A percentile compares a stretch with the other conserved stretches of the same genome.
Evolutionary conservation across 257 asterid species (phyloP).

Genomic region (Salvia rosmarinus): DNA sequence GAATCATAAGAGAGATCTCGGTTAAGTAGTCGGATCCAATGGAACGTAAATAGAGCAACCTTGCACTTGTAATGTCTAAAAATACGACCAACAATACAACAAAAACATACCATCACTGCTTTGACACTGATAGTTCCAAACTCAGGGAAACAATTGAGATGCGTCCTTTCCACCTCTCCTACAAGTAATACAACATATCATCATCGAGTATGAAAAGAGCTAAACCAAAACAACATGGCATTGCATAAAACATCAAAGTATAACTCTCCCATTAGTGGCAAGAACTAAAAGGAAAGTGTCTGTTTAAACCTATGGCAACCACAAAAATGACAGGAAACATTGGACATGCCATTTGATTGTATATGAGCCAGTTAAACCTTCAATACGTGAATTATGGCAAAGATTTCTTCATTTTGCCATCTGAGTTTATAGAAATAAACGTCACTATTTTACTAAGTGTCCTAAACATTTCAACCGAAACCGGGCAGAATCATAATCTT

Average conservation of each 20-base stretch:
- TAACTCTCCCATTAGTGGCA: not conserved
- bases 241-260: not conserved
- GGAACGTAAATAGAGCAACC: not conserved
- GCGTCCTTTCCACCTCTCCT: conserved; percentile 66
- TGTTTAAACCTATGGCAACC: not conserved
- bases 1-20: not conserved
- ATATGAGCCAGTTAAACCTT: not conserved
- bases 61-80: not conserved
- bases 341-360: not conserved
- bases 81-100: not conserved
- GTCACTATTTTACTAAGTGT: too few species aligned
- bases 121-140: conserved; percentile 50
- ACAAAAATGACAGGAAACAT: conserved; percentile 13
- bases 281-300: not conserved
- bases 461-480: not conserved
- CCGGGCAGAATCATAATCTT: not conserved
- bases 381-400: not conserved
- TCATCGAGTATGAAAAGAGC: not conserved
- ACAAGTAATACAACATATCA: conserved; percentile 31
- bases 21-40: not conserved
- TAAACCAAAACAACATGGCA: not conserved
- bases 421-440: not conserved
- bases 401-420: not conserved
- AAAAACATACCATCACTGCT: conserved; percentile 52
- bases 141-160: conserved; percentile 68